A percentile compares a stretch with the other conserved stretches of the same genome.
Evolutionary conservation across 2,329 filamentous ascomycete genomes (phyloP).

Genomic region (Xylaria sp.): DNA sequence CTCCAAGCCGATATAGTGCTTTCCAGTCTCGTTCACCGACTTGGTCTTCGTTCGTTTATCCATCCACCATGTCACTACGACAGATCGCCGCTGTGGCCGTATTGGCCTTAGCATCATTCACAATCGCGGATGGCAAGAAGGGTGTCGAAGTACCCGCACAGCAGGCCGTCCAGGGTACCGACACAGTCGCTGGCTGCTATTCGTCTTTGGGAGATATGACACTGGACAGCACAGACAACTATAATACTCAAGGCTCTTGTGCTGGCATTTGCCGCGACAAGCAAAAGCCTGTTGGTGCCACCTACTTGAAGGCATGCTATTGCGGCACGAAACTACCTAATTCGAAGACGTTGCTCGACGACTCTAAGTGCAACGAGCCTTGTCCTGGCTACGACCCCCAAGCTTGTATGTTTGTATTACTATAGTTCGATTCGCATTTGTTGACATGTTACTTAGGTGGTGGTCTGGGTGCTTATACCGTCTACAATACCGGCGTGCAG

Average conservation of each 20-base stretch:
- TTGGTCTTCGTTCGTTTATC: constrained; percentile 17
- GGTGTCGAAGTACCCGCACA: constrained; percentile 50
- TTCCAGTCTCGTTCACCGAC: constrained; percentile 11
- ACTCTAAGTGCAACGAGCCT: constrained; percentile 69
- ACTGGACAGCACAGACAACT: constrained; percentile 39
- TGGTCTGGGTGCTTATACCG: constrained; percentile 57
- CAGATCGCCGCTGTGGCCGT: constrained; percentile 43
- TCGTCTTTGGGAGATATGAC: constrained; percentile 55
- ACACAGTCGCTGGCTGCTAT: constrained; percentile 64
- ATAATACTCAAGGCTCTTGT: constrained; percentile 58
- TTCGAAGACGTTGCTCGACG: constrained; percentile 61
- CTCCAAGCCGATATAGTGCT: neutral
- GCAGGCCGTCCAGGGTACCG: constrained; percentile 50
- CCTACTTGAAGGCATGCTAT: constrained; percentile 72
- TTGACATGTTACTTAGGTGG: constrained; percentile 49
- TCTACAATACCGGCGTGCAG: constrained; percentile 62
- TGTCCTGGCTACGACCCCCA: constrained; percentile 73
- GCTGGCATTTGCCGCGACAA: constrained; percentile 53
- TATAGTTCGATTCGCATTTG: constrained; percentile 29
- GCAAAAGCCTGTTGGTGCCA: constrained; percentile 68
- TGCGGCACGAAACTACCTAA: constrained; percentile 78
- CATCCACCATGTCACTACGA: constrained; percentile 44
- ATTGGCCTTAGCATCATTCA: constrained; percentile 42
- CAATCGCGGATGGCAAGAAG: constrained; percentile 34
- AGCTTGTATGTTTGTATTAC: constrained; percentile 66